Percentiles rank a stretch among this genome's conserved stretches.
These are phyloP conservation scores for Ogataea pini DNA, from an alignment of 805 yeast species.

Conservation along the genomic window DNA sequence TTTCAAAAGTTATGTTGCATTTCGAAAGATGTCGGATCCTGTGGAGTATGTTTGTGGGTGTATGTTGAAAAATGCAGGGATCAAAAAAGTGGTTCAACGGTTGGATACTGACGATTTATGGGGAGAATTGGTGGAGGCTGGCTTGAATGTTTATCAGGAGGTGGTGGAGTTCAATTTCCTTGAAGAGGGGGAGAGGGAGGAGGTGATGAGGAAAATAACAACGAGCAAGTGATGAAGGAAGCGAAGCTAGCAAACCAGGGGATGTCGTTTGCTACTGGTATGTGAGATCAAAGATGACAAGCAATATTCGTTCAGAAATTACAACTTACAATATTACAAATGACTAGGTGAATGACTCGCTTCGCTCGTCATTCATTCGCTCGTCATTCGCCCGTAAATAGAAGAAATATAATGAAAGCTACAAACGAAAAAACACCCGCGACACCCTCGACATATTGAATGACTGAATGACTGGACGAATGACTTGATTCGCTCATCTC, in stretches of 20 bases:
- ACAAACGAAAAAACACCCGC: not conserved
- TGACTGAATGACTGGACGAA: no score
- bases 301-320: no score
- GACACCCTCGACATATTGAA: no score
- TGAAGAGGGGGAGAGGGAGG: slow-evolving; percentile 4
- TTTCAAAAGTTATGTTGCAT: slow-evolving; percentile 17
- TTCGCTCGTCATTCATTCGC: no score
- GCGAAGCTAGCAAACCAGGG: no score
- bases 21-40: slow-evolving; percentile 11
- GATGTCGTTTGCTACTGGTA: not conserved
- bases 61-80: not conserved
- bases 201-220: slow-evolving; percentile 8
- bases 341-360: no score
- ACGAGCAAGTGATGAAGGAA: not conserved
- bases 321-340: no score
- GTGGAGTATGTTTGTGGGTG: slow-evolving; percentile 8
- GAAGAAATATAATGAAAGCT: no score
- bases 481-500: no score
- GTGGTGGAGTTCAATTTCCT: slow-evolving; percentile 16
- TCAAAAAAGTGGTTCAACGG: not conserved
- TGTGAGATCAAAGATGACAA: no score
- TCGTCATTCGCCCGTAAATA: no score
- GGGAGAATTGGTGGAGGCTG: slow-evolving; percentile 2
- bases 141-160: slow-evolving; percentile 7
- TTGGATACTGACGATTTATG: not conserved